Evolutionary conservation across 768 basidiomycete genomes (phyloP).

Genomic region (Pleurotus ostreatus): DNA sequence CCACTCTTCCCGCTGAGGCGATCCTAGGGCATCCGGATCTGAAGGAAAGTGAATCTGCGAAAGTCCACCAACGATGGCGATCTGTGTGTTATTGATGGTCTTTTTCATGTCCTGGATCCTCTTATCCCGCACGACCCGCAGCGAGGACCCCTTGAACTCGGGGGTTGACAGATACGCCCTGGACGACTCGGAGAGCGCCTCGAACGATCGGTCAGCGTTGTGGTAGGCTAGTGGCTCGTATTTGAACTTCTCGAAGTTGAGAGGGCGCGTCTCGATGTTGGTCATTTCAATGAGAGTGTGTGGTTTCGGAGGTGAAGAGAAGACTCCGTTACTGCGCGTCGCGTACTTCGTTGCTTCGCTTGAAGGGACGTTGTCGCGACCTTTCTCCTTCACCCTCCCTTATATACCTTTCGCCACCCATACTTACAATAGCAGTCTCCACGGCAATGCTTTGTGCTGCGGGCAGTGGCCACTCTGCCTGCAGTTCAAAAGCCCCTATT

Average conservation of each 20-base stretch:
- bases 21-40: not conserved
- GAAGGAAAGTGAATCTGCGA: constrained; percentile 2
- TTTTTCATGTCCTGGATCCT: not conserved
- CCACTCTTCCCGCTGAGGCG: not conserved
- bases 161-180: not conserved
- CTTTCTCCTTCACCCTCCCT: no score
- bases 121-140: not conserved
- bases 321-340: no score
- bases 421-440: no score
- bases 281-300: not conserved
- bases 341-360: no score
- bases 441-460: no score
- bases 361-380: no score
- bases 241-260: constrained; percentile 4
- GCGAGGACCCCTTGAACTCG: not conserved
- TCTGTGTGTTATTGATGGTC: not conserved
- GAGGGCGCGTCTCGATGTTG: constrained; percentile 1
- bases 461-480: no score
- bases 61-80: constrained; percentile 5
- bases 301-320: not conserved
- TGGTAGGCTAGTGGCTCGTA: not conserved
- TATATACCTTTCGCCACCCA: no score
- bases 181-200: not conserved
- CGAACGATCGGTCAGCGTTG: not conserved
- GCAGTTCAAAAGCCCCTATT: not conserved